These are phyloP conservation scores for Danielozyma ontarioensis DNA, from an alignment of 805 yeast species.

Conservation along the genomic window DNA sequence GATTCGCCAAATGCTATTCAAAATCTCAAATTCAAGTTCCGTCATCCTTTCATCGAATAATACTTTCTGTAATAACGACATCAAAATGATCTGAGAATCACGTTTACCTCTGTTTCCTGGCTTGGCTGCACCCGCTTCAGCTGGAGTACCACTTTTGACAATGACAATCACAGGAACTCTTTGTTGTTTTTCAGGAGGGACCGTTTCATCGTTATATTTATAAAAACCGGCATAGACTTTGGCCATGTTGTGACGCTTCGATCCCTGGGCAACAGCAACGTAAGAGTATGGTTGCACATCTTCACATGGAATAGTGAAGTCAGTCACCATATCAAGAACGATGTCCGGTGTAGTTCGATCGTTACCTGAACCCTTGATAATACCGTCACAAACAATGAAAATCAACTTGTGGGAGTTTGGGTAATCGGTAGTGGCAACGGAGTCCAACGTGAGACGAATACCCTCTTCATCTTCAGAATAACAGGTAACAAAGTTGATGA, in stretches of 20 bases:
- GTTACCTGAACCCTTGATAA: constrained; percentile 93
- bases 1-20: constrained; percentile 70
- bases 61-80: constrained; percentile 84
- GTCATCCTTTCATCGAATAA: constrained; percentile 95
- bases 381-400: constrained; percentile 85
- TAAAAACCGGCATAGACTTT: constrained; percentile 94
- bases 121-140: constrained; percentile 55
- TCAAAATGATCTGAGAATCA: constrained; percentile 85
- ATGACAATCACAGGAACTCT: constrained; percentile 73
- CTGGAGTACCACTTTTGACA: constrained; percentile 87
- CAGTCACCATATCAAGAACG: constrained; percentile 78
- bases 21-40: constrained; percentile 73
- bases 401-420: constrained; percentile 92
- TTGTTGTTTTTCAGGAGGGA: constrained; percentile 78
- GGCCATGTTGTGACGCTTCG: constrained; percentile 96
- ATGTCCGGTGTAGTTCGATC: constrained; percentile 85
- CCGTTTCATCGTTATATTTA: constrained; percentile 70
- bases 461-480: constrained; percentile 91
- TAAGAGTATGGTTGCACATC: constrained; percentile 80
- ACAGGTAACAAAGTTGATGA: constrained; percentile 64
- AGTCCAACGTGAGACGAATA: constrained; percentile 82
- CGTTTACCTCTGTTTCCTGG: constrained; percentile 97
- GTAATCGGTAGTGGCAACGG: constrained; percentile 89
- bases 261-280: constrained; percentile 92
- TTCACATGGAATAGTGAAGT: constrained; percentile 59